These are phyloP conservation scores for Lachnellula subtilissima DNA, from an alignment of 2,329 filamentous ascomycete genomes.

Conservation along the genomic window DNA sequence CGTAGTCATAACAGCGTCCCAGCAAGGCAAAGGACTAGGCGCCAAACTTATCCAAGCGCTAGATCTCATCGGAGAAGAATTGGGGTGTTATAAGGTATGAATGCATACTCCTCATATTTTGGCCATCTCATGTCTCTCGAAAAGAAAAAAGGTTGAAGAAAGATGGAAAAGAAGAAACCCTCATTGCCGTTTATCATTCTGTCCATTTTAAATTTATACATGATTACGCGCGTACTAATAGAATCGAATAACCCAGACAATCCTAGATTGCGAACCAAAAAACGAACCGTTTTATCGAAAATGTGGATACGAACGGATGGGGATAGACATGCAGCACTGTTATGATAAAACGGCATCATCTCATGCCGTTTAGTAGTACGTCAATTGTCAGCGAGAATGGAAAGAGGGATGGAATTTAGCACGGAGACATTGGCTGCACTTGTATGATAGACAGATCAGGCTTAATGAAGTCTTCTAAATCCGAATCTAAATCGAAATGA, in stretches of 20 bases:
- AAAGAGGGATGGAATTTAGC: no score
- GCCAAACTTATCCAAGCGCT: constrained; percentile 87
- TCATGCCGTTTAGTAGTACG: neutral
- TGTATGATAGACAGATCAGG: no score
- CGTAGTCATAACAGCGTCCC: constrained; percentile 86
- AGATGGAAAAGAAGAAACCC: neutral
- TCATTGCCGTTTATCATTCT: no score
- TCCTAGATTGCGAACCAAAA: constrained; percentile 89
- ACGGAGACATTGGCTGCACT: no score
- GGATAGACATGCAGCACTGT: constrained; percentile 95
- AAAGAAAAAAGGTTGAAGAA: neutral
- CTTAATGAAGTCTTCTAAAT: no score
- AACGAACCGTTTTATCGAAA: constrained; percentile 93
- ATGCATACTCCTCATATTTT: neutral
- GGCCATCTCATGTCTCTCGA: neutral
- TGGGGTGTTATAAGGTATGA: constrained; percentile 76
- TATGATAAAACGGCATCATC: constrained; percentile 40
- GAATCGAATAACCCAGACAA: constrained; percentile 52
- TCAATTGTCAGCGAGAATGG: no score
- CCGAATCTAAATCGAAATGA: neutral
- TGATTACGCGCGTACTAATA: no score
- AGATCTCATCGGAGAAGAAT: constrained; percentile 77
- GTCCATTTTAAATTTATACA: no score
- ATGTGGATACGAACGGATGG: constrained; percentile 75
- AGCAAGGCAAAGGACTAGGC: constrained; percentile 95